A percentile compares a stretch with the other conserved stretches of the same genome.
Evolutionary conservation across 192 early-diverging fungal genomes (phyloP).

Genomic region (Backusella circina): DNA sequence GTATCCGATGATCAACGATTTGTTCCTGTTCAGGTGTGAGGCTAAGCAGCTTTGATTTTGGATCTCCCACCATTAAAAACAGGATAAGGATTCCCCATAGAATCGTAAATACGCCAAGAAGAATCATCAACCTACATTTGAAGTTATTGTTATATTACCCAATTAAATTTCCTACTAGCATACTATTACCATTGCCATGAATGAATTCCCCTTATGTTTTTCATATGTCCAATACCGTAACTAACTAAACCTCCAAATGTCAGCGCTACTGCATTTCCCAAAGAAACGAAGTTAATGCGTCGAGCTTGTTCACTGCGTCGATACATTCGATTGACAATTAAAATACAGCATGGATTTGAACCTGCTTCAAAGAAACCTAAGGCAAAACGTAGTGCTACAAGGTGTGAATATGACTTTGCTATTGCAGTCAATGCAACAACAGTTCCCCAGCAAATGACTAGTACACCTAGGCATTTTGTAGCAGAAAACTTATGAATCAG

Average conservation of each 20-base stretch:
- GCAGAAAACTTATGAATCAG: constrained; percentile 15
- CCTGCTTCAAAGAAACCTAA: constrained; percentile 24
- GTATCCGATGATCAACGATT: not conserved
- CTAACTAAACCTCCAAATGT: constrained; percentile 7
- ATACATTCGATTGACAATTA: constrained; percentile 14
- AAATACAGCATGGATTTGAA: not conserved
- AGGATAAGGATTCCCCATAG: constrained; percentile 8
- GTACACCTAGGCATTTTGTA: constrained; percentile 1
- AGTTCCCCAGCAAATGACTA: constrained; percentile 14
- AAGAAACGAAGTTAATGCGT: not conserved
- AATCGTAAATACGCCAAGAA: constrained; percentile 20
- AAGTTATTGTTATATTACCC: not conserved
- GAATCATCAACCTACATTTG: constrained; percentile 17
- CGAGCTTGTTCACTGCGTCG: constrained; percentile 15
- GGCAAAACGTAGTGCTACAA: constrained; percentile 11
- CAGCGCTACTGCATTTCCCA: not conserved
- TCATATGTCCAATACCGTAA: constrained; percentile 24
- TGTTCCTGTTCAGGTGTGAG: not conserved
- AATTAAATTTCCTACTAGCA: not conserved
- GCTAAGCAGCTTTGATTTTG: not conserved
- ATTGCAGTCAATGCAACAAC: constrained; percentile 6
- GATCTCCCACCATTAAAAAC: constrained; percentile 16
- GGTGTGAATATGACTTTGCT: constrained; percentile 11
- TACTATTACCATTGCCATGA: constrained; percentile 21
- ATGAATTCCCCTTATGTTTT: not conserved